phyloP scores from a whole-genome alignment of 2,329 filamentous ascomycete species.

The Achaetomium macrosporum region DNA sequence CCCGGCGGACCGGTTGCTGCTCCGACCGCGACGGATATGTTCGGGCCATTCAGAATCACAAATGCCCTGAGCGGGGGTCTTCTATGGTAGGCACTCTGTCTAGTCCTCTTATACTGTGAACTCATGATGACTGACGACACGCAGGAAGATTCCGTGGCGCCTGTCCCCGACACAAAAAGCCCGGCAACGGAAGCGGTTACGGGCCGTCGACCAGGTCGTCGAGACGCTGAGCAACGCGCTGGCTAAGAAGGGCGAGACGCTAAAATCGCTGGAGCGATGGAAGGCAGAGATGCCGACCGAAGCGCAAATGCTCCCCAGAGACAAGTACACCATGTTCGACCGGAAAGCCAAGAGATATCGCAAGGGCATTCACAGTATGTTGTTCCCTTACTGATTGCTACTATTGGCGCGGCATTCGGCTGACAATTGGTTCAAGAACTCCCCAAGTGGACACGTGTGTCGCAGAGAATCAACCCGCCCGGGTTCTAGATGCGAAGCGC shows the following conservation, averaged over 20 bases:
- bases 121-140: slow-evolving; percentile 6
- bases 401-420: not conserved
- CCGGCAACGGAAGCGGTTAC: slow-evolving; percentile 75
- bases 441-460: slow-evolving; percentile 92
- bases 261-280: slow-evolving; percentile 81
- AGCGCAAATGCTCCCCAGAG: slow-evolving; percentile 87
- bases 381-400: not conserved
- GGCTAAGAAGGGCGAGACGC: slow-evolving; percentile 62
- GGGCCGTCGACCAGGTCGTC: slow-evolving; percentile 82
- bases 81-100: slow-evolving; percentile 58
- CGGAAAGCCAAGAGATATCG: slow-evolving; percentile 91
- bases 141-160: slow-evolving; percentile 91
- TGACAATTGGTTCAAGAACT: slow-evolving; percentile 49
- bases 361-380: slow-evolving; percentile 95
- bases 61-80: slow-evolving; percentile 72
- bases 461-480: slow-evolving; percentile 87
- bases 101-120: not conserved
- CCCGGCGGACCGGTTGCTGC: slow-evolving; percentile 9
- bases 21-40: slow-evolving; percentile 52
- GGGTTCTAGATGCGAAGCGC: slow-evolving; percentile 60
- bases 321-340: slow-evolving; percentile 98
- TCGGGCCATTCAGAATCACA: slow-evolving; percentile 75
- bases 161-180: slow-evolving; percentile 87
- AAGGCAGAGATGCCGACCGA: slow-evolving; percentile 94
- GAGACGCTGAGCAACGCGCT: slow-evolving; percentile 75